These are phyloP conservation scores for Heracleum sosnowskyi DNA, from an alignment of 129 eudicot species.

Conservation along the genomic window DNA sequence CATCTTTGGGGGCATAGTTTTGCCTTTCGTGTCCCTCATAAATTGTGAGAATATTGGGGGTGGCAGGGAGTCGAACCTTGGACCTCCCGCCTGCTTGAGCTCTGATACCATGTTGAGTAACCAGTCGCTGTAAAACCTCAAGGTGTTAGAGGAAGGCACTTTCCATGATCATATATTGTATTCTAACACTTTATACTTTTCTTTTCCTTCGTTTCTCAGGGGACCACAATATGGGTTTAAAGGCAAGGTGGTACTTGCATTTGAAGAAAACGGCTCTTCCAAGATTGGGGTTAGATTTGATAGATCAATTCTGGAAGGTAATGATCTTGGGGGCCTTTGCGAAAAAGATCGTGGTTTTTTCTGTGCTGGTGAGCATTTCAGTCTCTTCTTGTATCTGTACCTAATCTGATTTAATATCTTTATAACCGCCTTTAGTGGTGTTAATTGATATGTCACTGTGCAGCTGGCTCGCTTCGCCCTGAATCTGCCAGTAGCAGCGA, in stretches of 20 bases:
- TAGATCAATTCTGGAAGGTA: slow-evolving; percentile 71
- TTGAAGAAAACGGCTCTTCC: slow-evolving; percentile 73
- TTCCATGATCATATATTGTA: too few relatives aligned
- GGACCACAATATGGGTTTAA: slow-evolving; percentile 69
- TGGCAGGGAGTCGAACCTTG: too few relatives aligned
- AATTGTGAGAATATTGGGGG: too few relatives aligned
- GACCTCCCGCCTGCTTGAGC: too few relatives aligned
- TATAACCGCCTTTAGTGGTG: background rate
- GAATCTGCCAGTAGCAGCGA: slow-evolving; percentile 62
- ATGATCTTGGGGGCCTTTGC: slow-evolving; percentile 87
- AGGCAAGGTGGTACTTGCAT: slow-evolving; percentile 82
- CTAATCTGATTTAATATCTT: background rate
- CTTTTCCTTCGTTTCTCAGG: slow-evolving; percentile 17
- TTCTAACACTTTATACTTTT: too few relatives aligned
- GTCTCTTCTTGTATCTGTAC: background rate
- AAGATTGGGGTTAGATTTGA: slow-evolving; percentile 93
- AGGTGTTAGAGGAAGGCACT: too few relatives aligned
- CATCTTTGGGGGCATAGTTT: too few relatives aligned
- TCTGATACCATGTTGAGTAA: too few relatives aligned
- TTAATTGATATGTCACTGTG: slow-evolving; percentile 6
- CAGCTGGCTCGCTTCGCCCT: slow-evolving; percentile 73
- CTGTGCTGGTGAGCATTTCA: slow-evolving; percentile 58
- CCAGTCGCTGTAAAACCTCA: too few relatives aligned
- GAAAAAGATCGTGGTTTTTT: slow-evolving; percentile 86
- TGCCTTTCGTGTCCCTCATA: too few relatives aligned